Evolutionary conservation across 768 basidiomycete genomes (phyloP).

Genomic region (Brasilioporus rufonigricans): DNA sequence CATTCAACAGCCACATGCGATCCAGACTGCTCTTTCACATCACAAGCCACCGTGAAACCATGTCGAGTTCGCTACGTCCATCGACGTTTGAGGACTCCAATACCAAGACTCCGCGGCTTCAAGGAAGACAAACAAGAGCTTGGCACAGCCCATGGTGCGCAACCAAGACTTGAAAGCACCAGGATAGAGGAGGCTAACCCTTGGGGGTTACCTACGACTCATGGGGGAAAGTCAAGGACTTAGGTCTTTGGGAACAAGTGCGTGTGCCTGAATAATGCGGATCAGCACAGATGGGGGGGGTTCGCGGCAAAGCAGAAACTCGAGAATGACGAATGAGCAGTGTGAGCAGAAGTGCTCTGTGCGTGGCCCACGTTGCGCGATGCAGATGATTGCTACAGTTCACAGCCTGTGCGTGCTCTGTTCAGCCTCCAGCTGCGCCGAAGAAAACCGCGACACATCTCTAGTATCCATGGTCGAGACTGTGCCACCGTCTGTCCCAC

Average conservation of each 20-base stretch:
- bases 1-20: slow-evolving; percentile 24
- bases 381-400: slow-evolving; percentile 3
- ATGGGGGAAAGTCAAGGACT: slow-evolving; percentile 43
- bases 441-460: slow-evolving; percentile 49
- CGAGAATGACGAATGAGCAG: slow-evolving; percentile 32
- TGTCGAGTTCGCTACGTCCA: slow-evolving; percentile 50
- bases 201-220: slow-evolving; percentile 18
- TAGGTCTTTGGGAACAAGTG: slow-evolving; percentile 39
- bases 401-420: slow-evolving; percentile 37
- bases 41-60: slow-evolving; percentile 45
- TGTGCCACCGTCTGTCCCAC: slow-evolving; percentile 10
- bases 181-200: slow-evolving; percentile 38
- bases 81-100: slow-evolving; percentile 50
- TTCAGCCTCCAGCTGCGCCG: slow-evolving; percentile 34
- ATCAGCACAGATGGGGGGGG: slow-evolving; percentile 19
- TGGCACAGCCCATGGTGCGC: slow-evolving; percentile 50
- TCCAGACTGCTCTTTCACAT: slow-evolving; percentile 21
- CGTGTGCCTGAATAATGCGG: slow-evolving; percentile 34
- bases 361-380: slow-evolving; percentile 30
- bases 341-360: slow-evolving; percentile 31
- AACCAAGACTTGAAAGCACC: slow-evolving; percentile 51
- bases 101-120: slow-evolving; percentile 23
- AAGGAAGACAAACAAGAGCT: slow-evolving; percentile 18
- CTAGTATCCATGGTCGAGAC: slow-evolving; percentile 32
- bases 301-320: slow-evolving; percentile 7